Conservation (phyloP, 371 early-diverging fungal species). For the Lichtheimia corymbifera region DNA sequence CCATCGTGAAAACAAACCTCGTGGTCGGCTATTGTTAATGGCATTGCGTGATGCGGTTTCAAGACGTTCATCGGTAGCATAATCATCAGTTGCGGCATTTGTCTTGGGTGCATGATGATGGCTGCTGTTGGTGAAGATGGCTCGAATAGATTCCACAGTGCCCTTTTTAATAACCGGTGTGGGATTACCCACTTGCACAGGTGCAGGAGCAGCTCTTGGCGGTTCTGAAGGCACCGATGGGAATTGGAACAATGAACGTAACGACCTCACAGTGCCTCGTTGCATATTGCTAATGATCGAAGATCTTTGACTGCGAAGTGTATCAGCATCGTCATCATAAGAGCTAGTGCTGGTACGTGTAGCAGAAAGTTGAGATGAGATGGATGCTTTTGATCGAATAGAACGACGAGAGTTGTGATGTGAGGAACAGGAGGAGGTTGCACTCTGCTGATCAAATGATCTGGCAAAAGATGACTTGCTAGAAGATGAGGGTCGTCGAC, state of each 20-base stretch:
- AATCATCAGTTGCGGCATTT: conserved; percentile 1
- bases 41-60: conserved; percentile 12
- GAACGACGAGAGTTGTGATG: conserved; percentile 2
- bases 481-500: conserved; percentile 10
- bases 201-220: too few relatives aligned
- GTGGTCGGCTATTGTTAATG: conserved; percentile 2
- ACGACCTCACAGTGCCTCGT: conserved; percentile 44
- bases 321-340: conserved; percentile 23
- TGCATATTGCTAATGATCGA: conserved; percentile 39
- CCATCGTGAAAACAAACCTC: background rate
- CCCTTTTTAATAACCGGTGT: conserved; percentile 34
- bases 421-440: background rate
- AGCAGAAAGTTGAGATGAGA: background rate
- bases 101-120: background rate
- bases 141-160: conserved; percentile 37
- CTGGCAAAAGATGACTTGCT: conserved; percentile 12
- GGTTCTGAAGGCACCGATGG: conserved; percentile 17
- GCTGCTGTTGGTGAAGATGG: conserved; percentile 21
- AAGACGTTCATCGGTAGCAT: conserved; percentile 11
- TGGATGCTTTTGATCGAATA: conserved; percentile 9
- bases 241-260: conserved; percentile 43
- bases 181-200: too few relatives aligned
- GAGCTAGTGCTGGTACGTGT: conserved; percentile 6
- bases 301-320: conserved; percentile 25
- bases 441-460: conserved; percentile 23